Base-by-base conservation (phyloP, 495 filamentous ascomycete species). In the Tuber melanosporum region DNA sequence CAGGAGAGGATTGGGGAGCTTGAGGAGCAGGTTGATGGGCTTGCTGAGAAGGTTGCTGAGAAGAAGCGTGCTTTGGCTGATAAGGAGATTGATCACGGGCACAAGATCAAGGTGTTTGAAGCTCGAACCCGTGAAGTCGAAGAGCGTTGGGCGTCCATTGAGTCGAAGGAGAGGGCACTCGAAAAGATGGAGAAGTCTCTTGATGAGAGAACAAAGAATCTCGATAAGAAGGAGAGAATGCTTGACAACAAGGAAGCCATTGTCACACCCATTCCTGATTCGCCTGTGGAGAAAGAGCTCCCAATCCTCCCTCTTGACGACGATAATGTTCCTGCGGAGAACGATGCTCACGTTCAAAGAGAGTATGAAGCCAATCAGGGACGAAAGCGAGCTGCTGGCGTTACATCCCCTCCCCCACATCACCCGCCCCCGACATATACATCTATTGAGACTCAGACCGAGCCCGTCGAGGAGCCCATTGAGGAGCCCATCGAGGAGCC, bases 291-390 rank as follows among this genome's bases (percentile, higher is more conserved):
- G 20, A 74, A 73, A 43, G 76, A 79, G 45, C 73, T 71, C 15
- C 39, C 41, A n/a, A 36, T 22, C 22, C 49, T 39, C 9, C 69
- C 70, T 45, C 39, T 36, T 47, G 72, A 72, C 41, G 57, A 66
- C 15, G 71, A 75, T 36, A 26, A 36, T 73, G 71, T 46, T 17
- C 45, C 26, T 41, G 73, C 76, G 22, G 81, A 81, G 71, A 79
- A 78, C 77, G 79, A 84, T 52, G 75, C 72, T 44, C 74, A 86
- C 70, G 83, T 78, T 32, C 87, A 89, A 52, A 84, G 86, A 66
- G 90, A 92, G 82, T 87, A 90, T 72, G 90, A 91, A 84, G 90
- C 91, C 75, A 92, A 92, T 82, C 90, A 91, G 84, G 86, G 91
- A 73, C 88, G 90, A 73, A 92, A 92, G 84, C 87, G 91, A 62